A percentile compares a stretch with the other conserved stretches of the same genome.
These are phyloP conservation scores for Pseudotsuga menziesii DNA, from an alignment of 75 land plant species.

Conservation along the genomic window DNA sequence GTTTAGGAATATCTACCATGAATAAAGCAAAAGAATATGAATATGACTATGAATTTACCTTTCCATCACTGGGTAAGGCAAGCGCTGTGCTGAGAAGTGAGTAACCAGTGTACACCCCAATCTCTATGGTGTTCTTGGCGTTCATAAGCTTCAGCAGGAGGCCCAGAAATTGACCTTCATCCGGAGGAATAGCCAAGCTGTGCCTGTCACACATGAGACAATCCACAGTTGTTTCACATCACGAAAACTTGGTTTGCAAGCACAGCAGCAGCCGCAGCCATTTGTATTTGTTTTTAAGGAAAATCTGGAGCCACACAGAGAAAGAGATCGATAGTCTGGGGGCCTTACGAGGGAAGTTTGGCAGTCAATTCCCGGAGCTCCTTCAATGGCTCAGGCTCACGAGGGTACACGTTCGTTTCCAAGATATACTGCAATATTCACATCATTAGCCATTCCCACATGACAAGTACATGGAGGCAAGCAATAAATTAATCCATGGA, in stretches of 20 bases:
- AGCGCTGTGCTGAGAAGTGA: conserved; percentile 85
- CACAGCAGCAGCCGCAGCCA: too few relatives aligned
- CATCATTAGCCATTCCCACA: neutral
- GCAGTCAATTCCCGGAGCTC: conserved; percentile 60
- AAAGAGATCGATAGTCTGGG: too few relatives aligned
- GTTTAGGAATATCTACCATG: too few relatives aligned
- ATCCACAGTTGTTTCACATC: neutral
- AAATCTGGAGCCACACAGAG: neutral
- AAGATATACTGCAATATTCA: conserved; percentile 56
- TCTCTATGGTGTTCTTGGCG: conserved; percentile 82
- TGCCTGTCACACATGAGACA: too few relatives aligned
- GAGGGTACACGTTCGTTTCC: conserved; percentile 75
- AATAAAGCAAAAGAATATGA: too few relatives aligned
- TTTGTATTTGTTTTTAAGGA: too few relatives aligned
- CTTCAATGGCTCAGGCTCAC: conserved; percentile 58
- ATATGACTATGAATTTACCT: conserved; percentile 16
- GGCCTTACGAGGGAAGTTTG: conserved; percentile 41
- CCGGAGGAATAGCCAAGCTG: conserved; percentile 60
- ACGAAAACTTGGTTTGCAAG: neutral
- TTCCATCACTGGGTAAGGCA: conserved; percentile 76
- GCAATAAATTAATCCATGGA: too few relatives aligned
- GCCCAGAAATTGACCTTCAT: conserved; percentile 68
- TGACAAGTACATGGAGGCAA: too few relatives aligned
- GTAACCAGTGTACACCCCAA: conserved; percentile 81
- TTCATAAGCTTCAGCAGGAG: conserved; percentile 71